phyloP scores from a whole-genome alignment of 2,329 filamentous ascomycete genomes.

The Nemania sp. region DNA sequence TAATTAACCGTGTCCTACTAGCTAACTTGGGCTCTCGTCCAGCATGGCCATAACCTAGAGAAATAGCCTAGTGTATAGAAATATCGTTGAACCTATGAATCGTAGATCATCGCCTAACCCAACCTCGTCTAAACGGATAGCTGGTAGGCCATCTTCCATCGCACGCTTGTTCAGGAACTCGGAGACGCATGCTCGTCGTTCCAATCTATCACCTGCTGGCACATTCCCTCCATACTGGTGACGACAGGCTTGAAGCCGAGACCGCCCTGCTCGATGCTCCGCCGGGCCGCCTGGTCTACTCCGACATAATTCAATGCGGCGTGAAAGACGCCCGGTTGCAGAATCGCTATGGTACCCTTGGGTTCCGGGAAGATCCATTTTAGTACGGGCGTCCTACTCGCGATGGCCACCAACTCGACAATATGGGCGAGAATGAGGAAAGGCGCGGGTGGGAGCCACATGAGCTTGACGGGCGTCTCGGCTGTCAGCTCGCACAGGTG shows the following conservation, averaged over 20 bases:
- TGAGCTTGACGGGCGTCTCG: constrained; percentile 50
- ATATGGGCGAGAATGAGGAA: constrained; percentile 55
- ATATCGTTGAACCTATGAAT: not conserved
- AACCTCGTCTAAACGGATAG: not conserved
- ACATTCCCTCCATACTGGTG: constrained; percentile 57
- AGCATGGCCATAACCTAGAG: not conserved
- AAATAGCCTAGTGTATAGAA: not conserved
- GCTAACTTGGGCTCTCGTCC: not conserved
- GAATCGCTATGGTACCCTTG: constrained; percentile 50
- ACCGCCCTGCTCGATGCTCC: constrained; percentile 55
- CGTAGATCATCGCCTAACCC: not conserved
- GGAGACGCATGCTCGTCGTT: constrained; percentile 50
- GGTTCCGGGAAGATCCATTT: constrained; percentile 43
- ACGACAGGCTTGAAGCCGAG: constrained; percentile 56
- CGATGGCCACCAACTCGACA: constrained; percentile 54
- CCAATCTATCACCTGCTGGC: constrained; percentile 56
- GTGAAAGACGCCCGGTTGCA: constrained; percentile 58
- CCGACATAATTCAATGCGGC: constrained; percentile 54
- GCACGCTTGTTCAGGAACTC: constrained; percentile 9
- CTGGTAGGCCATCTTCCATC: not conserved
- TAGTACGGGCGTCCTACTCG: constrained; percentile 47
- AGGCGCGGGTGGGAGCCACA: constrained; percentile 52
- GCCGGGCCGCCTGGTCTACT: constrained; percentile 55
- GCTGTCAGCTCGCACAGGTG: constrained; percentile 49
- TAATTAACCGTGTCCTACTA: not conserved